Base-by-base conservation (phyloP, 306 rosid species). In the Benincasa hispida region DNA sequence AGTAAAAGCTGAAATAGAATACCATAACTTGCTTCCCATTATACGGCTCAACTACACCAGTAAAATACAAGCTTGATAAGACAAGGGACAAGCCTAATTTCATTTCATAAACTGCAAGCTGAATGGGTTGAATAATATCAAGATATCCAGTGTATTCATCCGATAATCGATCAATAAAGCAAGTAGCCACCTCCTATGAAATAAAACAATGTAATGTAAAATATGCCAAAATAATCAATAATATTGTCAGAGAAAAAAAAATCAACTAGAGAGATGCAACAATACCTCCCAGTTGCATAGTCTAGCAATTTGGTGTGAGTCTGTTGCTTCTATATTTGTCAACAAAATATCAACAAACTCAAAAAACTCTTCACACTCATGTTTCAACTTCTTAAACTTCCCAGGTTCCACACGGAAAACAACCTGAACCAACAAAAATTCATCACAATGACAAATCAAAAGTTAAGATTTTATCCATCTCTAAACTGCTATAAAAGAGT, bases 101-200 rank as follows among this genome's bases (percentile, higher is more conserved):
- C 85, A 94, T 87, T 86, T 94, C 98, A 84, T 90, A 89, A 22
- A 91, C 89, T 21, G 98, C 93, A 81, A 94, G 91, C 84, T 90
- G 95, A 78, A 94, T 85, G 22, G 98, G 97, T 80, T 90, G 98
- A 83, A 90, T 83, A 79, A 91, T 79, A 84, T 94, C 96, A 22
- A 78, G 77, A 74, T 85, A 90, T 48, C 84, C 78, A 27, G 30
- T 15, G 62, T 89, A 90, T 73, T 87, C 87, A 69, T 76, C 83
- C 75, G 83, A 85, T 80, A 88, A 79, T 37, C 82, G 87, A 62
- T 89, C 86, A 82, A 91, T 89, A 80, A 94, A 94, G 72, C 85
- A 66, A 25, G 85, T 73, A 60, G 97, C 93, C 42, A 87, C 90
- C 79, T 82, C 82, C 97, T 93, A 88, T 41, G 77, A 80, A 19